Conservation (phyloP, 23 red algal genomes). For the Gracilaria gracilis region DNA sequence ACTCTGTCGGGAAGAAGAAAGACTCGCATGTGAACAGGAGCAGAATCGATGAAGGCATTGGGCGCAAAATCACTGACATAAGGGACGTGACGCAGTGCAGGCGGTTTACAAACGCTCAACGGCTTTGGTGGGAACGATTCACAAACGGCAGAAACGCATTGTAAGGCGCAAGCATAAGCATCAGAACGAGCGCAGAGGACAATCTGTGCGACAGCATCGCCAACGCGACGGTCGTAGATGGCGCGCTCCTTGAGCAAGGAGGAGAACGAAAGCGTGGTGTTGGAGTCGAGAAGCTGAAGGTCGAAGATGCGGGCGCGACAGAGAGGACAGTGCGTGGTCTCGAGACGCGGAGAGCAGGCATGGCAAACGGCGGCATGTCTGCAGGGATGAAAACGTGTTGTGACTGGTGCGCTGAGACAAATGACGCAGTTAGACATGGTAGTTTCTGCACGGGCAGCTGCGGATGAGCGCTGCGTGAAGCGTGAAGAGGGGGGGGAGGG, state of each 20-base stretch:
- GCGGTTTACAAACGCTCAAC: background rate
- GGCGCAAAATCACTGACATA: constrained; percentile 23
- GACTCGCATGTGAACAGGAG: constrained; percentile 18
- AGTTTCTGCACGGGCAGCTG: background rate
- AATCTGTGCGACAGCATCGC: background rate
- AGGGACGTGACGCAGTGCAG: background rate
- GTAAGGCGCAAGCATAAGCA: background rate
- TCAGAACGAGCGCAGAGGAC: constrained; percentile 14
- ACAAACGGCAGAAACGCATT: background rate
- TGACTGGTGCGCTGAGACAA: constrained; percentile 13
- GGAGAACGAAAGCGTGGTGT: constrained; percentile 1
- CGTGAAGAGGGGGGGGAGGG: too few relatives aligned
- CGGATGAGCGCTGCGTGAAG: background rate
- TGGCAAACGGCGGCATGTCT: background rate
- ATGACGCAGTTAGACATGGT: constrained; percentile 32
- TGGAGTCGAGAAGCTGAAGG: background rate
- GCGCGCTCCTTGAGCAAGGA: constrained; percentile 10
- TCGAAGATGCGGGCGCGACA: constrained; percentile 9
- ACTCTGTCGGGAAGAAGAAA: constrained; percentile 38
- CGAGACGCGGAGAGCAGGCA: constrained; percentile 20
- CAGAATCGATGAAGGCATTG: constrained; percentile 35
- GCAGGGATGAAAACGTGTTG: constrained; percentile 7
- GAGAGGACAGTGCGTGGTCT: constrained; percentile 7
- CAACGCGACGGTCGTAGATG: background rate
- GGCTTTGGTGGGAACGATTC: background rate